Percentiles rank a stretch among this genome's conserved stretches.
These are phyloP conservation scores for Phaeoacremonium minimum DNA, from an alignment of 2,329 filamentous ascomycete species.

Conservation along the genomic window DNA sequence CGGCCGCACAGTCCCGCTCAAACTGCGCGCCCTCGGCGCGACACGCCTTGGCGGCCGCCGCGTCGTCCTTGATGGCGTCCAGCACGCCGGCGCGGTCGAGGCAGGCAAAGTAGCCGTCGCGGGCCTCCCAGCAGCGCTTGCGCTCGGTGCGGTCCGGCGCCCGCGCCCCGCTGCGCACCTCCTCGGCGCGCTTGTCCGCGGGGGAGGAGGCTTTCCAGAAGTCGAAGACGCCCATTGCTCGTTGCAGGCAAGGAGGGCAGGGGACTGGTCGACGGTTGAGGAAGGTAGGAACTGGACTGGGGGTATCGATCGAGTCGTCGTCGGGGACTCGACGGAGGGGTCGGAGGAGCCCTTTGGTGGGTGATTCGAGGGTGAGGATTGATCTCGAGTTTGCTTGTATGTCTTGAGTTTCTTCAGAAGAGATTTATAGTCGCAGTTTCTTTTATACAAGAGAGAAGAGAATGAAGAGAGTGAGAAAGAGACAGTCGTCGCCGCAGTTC, in stretches of 20 bases:
- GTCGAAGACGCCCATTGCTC: slow-evolving; percentile 46
- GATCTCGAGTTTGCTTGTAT: no score
- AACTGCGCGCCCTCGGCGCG: slow-evolving; percentile 50
- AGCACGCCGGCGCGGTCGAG: slow-evolving; percentile 78
- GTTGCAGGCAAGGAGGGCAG: slow-evolving; percentile 1
- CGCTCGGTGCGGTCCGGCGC: slow-evolving; percentile 84
- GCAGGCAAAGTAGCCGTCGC: slow-evolving; percentile 85
- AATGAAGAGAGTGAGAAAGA: no score
- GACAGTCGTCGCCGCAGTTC: no score
- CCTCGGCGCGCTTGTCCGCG: slow-evolving; percentile 43
- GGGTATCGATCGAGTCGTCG: no score
- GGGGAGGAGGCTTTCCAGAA: slow-evolving; percentile 27
- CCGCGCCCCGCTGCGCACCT: slow-evolving; percentile 54
- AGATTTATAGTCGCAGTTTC: no score
- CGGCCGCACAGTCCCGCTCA: slow-evolving; percentile 78
- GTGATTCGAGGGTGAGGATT: no score
- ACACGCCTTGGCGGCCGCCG: slow-evolving; percentile 33
- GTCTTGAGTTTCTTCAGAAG: no score
- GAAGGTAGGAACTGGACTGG: no score
- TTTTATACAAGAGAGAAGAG: no score
- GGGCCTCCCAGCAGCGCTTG: slow-evolving; percentile 80
- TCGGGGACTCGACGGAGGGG: no score
- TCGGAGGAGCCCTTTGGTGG: no score
- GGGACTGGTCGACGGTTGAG: no score
- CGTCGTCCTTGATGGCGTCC: slow-evolving; percentile 52